Percentiles rank a stretch among this genome's conserved stretches.
These are phyloP conservation scores for Pseudogymnoascus sp. DNA, from an alignment of 2,329 filamentous ascomycete species.

Conservation along the genomic window DNA sequence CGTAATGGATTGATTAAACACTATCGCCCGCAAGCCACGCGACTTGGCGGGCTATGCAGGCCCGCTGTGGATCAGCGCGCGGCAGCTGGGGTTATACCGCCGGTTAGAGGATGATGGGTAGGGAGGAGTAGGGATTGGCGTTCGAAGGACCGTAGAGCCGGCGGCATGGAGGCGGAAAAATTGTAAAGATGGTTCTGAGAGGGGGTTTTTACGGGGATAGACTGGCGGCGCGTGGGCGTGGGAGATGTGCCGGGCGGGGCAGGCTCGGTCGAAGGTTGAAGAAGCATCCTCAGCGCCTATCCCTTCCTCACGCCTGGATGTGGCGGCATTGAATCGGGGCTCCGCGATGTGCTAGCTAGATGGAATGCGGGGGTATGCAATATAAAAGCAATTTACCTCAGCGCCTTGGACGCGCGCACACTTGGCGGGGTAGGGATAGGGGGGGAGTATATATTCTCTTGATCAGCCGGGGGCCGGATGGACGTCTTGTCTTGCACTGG, in stretches of 20 bases:
- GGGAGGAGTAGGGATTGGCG: not conserved
- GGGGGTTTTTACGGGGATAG: not conserved
- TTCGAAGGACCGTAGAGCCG: not conserved
- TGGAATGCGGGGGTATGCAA: not conserved
- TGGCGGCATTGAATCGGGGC: not conserved
- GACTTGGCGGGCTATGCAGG: not conserved
- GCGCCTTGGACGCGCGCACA: not conserved
- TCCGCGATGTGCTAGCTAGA: not conserved
- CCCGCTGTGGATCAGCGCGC: not conserved
- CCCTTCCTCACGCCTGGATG: not conserved
- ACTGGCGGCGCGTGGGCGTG: not conserved
- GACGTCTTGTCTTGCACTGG: conserved; percentile 26
- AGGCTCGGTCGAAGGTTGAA: not conserved
- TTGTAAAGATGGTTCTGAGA: not conserved
- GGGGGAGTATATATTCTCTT: not conserved
- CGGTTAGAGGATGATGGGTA: not conserved
- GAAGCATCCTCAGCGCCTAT: not conserved
- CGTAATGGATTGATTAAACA: not conserved
- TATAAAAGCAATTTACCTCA: conserved; percentile 1
- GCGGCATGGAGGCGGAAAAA: not conserved
- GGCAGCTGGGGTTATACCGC: not conserved
- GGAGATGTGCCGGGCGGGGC: not conserved
- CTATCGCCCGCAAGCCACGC: not conserved
- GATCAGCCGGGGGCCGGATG: conserved; percentile 17
- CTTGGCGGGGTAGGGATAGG: not conserved